These are phyloP conservation scores for Phytopythium chamaehyphon DNA, from an alignment of 352 stramenopile genomes.

Conservation along the genomic window DNA sequence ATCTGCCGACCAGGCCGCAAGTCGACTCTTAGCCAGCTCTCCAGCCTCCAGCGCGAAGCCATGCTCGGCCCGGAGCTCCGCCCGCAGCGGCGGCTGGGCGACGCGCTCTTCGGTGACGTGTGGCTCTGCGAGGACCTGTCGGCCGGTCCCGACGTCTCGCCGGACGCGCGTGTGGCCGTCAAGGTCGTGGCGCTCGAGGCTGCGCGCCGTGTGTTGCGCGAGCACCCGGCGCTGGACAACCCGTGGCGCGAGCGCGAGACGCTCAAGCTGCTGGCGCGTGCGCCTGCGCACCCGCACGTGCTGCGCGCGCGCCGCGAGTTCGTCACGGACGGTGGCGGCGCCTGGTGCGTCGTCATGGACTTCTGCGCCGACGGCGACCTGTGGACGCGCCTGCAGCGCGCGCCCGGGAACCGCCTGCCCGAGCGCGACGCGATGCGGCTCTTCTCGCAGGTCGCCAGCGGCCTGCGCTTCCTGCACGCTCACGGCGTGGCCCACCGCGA, in stretches of 20 bases:
- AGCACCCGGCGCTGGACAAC: slow-evolving; percentile 21
- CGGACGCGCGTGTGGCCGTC: slow-evolving; percentile 28
- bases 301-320: slow-evolving; percentile 24
- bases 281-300: slow-evolving; percentile 19
- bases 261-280: slow-evolving; percentile 3
- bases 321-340: slow-evolving; percentile 15
- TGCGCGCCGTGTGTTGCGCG: slow-evolving; percentile 15
- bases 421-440: slow-evolving; percentile 18
- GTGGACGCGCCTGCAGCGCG: slow-evolving; percentile 22
- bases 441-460: slow-evolving; percentile 27
- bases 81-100: slow-evolving; percentile 13
- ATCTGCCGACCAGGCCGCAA: background rate
- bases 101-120: slow-evolving; percentile 34
- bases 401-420: slow-evolving; percentile 13
- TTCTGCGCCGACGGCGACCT: slow-evolving; percentile 47
- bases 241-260: slow-evolving; percentile 23
- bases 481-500: slow-evolving; percentile 47
- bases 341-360: slow-evolving; percentile 53
- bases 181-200: slow-evolving; percentile 26
- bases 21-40: background rate
- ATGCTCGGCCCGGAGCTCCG: slow-evolving; percentile 13
- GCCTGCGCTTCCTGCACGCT: slow-evolving; percentile 31
- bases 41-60: background rate
- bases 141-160: no score
- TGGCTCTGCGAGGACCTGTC: slow-evolving; percentile 28